phyloP scores from a whole-genome alignment of 2,329 filamentous ascomycete species.

The Lasiodiplodia hormozganensis region DNA sequence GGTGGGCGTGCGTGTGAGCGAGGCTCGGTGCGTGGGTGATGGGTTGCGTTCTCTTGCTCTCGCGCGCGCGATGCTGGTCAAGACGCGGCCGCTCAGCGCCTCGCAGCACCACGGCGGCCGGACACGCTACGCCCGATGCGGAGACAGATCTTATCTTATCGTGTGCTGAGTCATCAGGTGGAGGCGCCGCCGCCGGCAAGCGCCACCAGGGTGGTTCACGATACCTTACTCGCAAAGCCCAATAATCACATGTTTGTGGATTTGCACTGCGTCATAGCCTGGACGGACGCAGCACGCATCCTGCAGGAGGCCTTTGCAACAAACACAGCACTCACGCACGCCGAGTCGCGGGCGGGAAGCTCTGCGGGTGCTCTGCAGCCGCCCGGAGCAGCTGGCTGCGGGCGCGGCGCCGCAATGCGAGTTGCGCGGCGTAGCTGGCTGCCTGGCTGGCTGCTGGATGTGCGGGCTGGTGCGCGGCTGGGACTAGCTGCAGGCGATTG shows the following conservation, averaged over 20 bases:
- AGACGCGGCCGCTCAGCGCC: constrained; percentile 5
- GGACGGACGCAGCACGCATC: constrained; percentile 17
- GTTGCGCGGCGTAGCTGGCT: background rate
- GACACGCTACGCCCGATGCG: background rate
- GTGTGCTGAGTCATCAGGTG: background rate
- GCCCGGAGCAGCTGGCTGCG: constrained; percentile 1
- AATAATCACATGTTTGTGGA: constrained; percentile 17
- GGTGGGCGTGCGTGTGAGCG: background rate
- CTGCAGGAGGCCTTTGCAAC: constrained; percentile 16
- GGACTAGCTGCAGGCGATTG: constrained; percentile 19
- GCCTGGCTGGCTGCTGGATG: constrained; percentile 15
- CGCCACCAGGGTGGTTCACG: constrained; percentile 16
- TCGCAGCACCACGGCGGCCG: background rate
- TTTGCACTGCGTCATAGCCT: constrained; percentile 13
- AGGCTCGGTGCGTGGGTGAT: constrained; percentile 7
- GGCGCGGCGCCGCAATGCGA: background rate
- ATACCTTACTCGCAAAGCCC: constrained; percentile 10
- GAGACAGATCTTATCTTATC: background rate
- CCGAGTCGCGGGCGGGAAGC: constrained; percentile 13
- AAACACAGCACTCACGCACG: constrained; percentile 9
- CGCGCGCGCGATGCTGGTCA: constrained; percentile 16
- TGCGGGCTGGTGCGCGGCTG: constrained; percentile 12
- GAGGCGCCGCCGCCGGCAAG: background rate
- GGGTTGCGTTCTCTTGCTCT: constrained; percentile 8
- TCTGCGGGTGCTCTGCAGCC: constrained; percentile 8